Conservation (phyloP, 352 stramenopile genomes). For the Pythium aquatile region DNA sequence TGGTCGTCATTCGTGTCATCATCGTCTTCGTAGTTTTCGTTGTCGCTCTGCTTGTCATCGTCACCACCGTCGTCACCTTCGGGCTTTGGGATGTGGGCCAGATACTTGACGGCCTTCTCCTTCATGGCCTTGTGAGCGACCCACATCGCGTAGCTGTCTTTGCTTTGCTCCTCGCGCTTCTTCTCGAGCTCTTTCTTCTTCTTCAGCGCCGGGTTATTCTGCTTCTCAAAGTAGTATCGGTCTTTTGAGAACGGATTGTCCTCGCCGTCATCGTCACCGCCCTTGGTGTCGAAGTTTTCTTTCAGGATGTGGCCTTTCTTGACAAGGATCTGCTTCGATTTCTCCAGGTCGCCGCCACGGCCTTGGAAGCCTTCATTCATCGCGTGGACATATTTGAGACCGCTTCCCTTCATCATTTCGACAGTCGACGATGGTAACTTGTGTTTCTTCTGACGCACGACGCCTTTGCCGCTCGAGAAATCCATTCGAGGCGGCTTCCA, state of each 20-base stretch:
- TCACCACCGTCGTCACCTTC: constrained; percentile 16
- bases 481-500: constrained; percentile 61
- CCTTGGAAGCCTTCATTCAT: constrained; percentile 87
- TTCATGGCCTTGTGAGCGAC: constrained; percentile 73
- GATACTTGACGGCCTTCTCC: constrained; percentile 73
- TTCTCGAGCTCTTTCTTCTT: constrained; percentile 45
- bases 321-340: constrained; percentile 66
- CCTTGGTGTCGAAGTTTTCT: constrained; percentile 58
- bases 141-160: constrained; percentile 76
- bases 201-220: constrained; percentile 57
- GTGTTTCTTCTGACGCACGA: constrained; percentile 56
- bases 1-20: constrained; percentile 33
- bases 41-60: constrained; percentile 32
- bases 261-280: constrained; percentile 36
- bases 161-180: constrained; percentile 56
- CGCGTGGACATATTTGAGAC: constrained; percentile 81
- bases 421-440: constrained; percentile 67
- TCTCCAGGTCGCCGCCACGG: constrained; percentile 79
- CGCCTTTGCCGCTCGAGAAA: constrained; percentile 63
- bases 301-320: constrained; percentile 76
- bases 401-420: constrained; percentile 72
- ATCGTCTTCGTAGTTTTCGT: constrained; percentile 29
- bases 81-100: constrained; percentile 66
- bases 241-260: constrained; percentile 67
- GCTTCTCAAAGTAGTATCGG: constrained; percentile 68